Conservation (phyloP, 345 rosid species). For the Camelina hispida region DNA sequence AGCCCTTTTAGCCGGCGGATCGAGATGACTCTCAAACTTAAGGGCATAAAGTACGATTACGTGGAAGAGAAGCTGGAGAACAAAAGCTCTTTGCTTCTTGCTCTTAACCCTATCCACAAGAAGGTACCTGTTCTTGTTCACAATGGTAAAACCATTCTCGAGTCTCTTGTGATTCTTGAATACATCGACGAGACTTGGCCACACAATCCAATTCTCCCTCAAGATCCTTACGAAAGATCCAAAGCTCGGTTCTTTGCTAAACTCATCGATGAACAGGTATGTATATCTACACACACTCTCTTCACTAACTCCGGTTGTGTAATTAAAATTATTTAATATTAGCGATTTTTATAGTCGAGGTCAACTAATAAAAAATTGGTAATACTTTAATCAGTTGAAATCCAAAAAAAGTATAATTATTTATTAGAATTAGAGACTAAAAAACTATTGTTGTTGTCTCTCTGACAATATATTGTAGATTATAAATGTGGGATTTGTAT, state of each 20-base stretch:
- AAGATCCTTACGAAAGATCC: constrained; percentile 52
- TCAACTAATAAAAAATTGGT: neutral
- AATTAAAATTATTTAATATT: neutral
- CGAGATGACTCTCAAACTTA: constrained; percentile 52
- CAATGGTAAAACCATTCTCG: constrained; percentile 49
- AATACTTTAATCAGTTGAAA: neutral
- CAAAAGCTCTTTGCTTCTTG: constrained; percentile 50
- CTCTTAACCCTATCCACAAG: constrained; percentile 51
- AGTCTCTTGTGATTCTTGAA: constrained; percentile 52
- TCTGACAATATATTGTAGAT: constrained; percentile 10
- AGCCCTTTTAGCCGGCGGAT: constrained; percentile 52
- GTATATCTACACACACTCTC: neutral
- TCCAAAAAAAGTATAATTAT: neutral
- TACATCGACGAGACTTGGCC: constrained; percentile 60
- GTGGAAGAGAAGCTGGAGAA: constrained; percentile 46
- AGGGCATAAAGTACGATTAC: constrained; percentile 52
- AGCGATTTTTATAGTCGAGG: neutral
- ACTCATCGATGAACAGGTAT: constrained; percentile 48
- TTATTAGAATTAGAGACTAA: neutral
- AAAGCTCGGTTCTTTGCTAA: constrained; percentile 51
- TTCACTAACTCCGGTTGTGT: neutral
- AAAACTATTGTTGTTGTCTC: neutral
- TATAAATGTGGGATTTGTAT: neutral
- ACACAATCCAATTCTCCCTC: constrained; percentile 48
- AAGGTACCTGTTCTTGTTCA: constrained; percentile 57